Percentiles rank a stretch among this genome's conserved stretches.
Evolutionary conservation across 176 grass and related monocot species (phyloP).

Genomic region (Musa itinerans): DNA sequence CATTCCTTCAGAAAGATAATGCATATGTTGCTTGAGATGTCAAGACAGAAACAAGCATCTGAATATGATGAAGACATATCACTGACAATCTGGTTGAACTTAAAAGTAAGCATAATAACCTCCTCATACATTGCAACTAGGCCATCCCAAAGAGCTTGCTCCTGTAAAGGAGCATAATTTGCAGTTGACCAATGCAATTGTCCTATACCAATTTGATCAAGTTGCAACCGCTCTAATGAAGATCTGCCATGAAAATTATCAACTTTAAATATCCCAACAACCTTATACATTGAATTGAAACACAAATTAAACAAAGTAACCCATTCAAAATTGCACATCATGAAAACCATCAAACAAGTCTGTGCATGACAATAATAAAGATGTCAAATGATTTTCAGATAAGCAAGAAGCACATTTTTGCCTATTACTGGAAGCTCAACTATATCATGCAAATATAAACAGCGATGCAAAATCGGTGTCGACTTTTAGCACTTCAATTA

Average conservation of each 20-base stretch:
- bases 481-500: not conserved
- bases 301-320: not conserved
- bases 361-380: not conserved
- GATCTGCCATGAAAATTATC: constrained; percentile 35
- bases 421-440: not conserved
- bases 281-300: not conserved
- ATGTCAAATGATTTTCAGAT: not conserved
- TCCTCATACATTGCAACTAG: constrained; percentile 90
- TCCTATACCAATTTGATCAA: constrained; percentile 73
- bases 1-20: not conserved
- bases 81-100: not conserved
- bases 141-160: constrained; percentile 79
- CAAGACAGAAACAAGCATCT: not conserved
- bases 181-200: constrained; percentile 94
- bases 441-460: not conserved
- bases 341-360: not conserved
- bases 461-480: not conserved
- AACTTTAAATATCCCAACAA: not conserved
- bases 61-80: not conserved
- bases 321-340: not conserved
- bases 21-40: not conserved
- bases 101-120: constrained; percentile 43
- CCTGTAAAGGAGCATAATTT: constrained; percentile 93
- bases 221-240: constrained; percentile 71
- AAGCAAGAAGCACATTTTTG: not conserved